These are phyloP conservation scores for Mycena vulgaris DNA, from an alignment of 768 basidiomycete genomes.

Conservation along the genomic window DNA sequence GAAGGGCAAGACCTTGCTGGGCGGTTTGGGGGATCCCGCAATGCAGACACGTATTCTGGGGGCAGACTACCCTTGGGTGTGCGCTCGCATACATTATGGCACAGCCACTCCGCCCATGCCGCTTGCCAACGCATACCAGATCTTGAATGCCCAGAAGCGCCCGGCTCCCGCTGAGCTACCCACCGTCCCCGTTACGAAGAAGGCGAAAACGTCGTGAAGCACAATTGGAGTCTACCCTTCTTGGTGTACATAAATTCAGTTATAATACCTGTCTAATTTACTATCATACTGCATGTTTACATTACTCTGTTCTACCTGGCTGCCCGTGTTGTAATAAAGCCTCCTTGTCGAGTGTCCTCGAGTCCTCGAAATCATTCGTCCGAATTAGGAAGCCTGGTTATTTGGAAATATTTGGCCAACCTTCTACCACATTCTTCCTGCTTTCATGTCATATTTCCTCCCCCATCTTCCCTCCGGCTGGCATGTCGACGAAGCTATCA, in stretches of 20 bases:
- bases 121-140: slow-evolving; percentile 15
- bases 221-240: neutral
- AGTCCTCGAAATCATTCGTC: no score
- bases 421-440: neutral
- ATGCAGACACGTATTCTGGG: slow-evolving; percentile 29
- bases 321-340: no score
- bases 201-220: slow-evolving; percentile 7
- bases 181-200: slow-evolving; percentile 5
- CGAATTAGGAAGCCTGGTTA: no score
- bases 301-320: no score
- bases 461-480: slow-evolving; percentile 93
- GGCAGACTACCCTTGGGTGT: slow-evolving; percentile 6
- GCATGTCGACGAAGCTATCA: slow-evolving; percentile 99
- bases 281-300: neutral
- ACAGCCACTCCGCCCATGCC: neutral
- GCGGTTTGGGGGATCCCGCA: slow-evolving; percentile 26
- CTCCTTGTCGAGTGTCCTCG: no score
- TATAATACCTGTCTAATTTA: neutral
- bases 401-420: neutral
- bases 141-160: slow-evolving; percentile 25
- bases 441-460: slow-evolving; percentile 64
- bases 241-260: neutral
- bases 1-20: slow-evolving; percentile 23
- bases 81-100: slow-evolving; percentile 21
- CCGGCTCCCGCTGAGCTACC: neutral